phyloP scores from a whole-genome alignment of 352 stramenopile genomes.

The Phytophthora quininea region DNA sequence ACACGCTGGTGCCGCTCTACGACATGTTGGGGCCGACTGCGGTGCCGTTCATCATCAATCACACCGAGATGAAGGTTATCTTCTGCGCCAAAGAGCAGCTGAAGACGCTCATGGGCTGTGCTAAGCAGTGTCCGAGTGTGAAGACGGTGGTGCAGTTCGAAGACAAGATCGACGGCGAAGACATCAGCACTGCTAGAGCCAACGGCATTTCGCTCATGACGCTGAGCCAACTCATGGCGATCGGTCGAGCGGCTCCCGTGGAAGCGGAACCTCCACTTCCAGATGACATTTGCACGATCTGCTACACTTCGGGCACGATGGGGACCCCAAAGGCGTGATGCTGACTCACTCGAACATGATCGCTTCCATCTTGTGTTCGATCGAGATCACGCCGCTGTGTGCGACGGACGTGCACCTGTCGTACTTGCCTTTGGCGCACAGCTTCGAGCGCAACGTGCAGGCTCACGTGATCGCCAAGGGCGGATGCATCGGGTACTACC shows the following conservation, averaged over 20 bases:
- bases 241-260: constrained; percentile 48
- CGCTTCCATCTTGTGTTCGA: constrained; percentile 35
- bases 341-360: constrained; percentile 56
- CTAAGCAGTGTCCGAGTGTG: constrained; percentile 59
- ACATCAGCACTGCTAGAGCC: constrained; percentile 38
- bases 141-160: constrained; percentile 69
- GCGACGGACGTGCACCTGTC: constrained; percentile 77
- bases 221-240: constrained; percentile 45
- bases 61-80: constrained; percentile 77
- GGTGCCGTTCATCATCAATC: constrained; percentile 83
- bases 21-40: constrained; percentile 75
- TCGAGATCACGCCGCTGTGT: constrained; percentile 32
- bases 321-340: constrained; percentile 57
- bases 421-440: constrained; percentile 95
- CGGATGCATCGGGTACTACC: constrained; percentile 92
- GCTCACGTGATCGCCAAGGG: constrained; percentile 64
- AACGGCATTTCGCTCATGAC: constrained; percentile 58
- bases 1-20: constrained; percentile 77
- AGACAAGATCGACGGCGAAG: constrained; percentile 48
- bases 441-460: constrained; percentile 90
- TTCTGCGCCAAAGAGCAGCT: constrained; percentile 75
- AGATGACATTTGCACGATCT: constrained; percentile 56
- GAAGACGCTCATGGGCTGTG: constrained; percentile 59
- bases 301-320: constrained; percentile 64
- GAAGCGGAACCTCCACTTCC: constrained; percentile 46